Evolutionary conservation across 805 yeast genomes (phyloP).

Genomic region (Maudiozyma barnettii): DNA sequence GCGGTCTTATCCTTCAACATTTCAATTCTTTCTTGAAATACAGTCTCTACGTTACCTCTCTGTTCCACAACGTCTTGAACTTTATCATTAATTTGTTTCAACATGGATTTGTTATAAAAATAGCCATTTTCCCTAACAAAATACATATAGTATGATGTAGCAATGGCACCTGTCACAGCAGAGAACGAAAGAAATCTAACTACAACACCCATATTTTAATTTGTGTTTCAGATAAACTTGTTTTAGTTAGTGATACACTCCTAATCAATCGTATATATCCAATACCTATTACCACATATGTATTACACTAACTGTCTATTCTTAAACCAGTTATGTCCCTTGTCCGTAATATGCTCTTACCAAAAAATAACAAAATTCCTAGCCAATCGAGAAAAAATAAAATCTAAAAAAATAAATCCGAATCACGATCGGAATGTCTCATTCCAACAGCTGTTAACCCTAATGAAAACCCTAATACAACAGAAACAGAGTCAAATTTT

Average conservation of each 20-base stretch:
- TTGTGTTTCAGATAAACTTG: too few relatives aligned
- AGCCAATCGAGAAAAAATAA: too few relatives aligned
- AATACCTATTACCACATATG: too few relatives aligned
- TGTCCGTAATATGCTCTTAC: too few relatives aligned
- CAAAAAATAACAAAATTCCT: too few relatives aligned
- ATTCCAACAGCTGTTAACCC: too few relatives aligned
- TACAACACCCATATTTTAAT: conserved; percentile 13
- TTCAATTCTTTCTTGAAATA: conserved; percentile 3
- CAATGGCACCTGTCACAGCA: conserved; percentile 12
- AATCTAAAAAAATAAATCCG: too few relatives aligned
- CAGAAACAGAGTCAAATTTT: neutral
- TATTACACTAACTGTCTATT: too few relatives aligned
- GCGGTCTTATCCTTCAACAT: conserved; percentile 2
- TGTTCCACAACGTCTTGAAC: conserved; percentile 18
- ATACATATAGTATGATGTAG: conserved; percentile 19
- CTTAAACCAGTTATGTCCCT: too few relatives aligned
- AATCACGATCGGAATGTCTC: too few relatives aligned
- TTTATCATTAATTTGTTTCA: conserved; percentile 16
- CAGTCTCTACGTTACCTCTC: conserved; percentile 9
- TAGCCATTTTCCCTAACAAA: conserved; percentile 18
- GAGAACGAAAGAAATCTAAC: conserved; percentile 17
- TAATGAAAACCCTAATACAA: neutral
- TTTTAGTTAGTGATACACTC: too few relatives aligned
- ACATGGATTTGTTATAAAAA: conserved; percentile 16
- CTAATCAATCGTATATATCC: too few relatives aligned